phyloP scores from a whole-genome alignment of 805 yeast genomes.

The Yamadazyma ubonensis region DNA sequence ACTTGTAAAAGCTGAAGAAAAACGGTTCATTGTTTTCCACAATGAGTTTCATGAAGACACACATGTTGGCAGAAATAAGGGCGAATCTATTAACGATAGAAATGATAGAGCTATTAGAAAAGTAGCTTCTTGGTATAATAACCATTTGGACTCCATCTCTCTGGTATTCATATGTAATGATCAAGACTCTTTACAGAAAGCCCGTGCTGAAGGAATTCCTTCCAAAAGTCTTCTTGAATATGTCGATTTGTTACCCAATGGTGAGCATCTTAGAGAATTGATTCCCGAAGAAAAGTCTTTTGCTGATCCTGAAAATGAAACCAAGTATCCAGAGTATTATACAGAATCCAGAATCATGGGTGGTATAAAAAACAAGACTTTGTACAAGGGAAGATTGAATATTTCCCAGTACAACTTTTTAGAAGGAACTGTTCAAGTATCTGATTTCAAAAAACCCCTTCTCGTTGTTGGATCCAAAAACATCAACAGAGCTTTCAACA shows the following conservation, averaged over 20 bases:
- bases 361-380: conserved; percentile 82
- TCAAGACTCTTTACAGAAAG: conserved; percentile 57
- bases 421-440: conserved; percentile 77
- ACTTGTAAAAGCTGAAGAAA: conserved; percentile 69
- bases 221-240: conserved; percentile 67
- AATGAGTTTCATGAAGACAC: conserved; percentile 84
- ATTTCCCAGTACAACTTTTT: conserved; percentile 83
- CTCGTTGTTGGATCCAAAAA: conserved; percentile 79
- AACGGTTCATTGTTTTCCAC: conserved; percentile 87
- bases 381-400: conserved; percentile 80
- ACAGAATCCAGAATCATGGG: conserved; percentile 82
- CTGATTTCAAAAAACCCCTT: conserved; percentile 77
- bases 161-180: conserved; percentile 76
- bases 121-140: conserved; percentile 67
- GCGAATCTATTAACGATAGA: conserved; percentile 81
- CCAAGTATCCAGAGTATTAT: conserved; percentile 73
- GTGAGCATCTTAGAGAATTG: conserved; percentile 73
- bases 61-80: conserved; percentile 55
- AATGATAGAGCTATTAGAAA: conserved; percentile 88
- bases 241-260: conserved; percentile 65
- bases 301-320: conserved; percentile 38
- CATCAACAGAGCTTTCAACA: conserved; percentile 86
- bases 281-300: conserved; percentile 47
- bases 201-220: conserved; percentile 52
- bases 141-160: conserved; percentile 57